These are phyloP conservation scores for Naganishia sp. DNA, from an alignment of 1,284 basidiomycete genomes.

Conservation along the genomic window DNA sequence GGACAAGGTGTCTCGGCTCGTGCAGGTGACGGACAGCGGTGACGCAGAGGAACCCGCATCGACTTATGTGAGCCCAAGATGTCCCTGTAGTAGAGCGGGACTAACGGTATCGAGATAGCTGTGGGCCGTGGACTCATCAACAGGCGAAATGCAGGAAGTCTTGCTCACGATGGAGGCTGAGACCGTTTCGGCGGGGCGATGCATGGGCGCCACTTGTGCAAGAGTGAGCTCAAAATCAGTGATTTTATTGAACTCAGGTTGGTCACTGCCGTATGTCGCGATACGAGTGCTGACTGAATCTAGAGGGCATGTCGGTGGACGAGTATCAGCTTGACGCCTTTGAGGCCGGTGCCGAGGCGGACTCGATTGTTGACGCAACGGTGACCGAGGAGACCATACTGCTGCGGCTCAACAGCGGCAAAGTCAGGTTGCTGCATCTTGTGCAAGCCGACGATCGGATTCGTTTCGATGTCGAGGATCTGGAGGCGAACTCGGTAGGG, in stretches of 20 bases:
- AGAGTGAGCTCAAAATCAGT: conserved; percentile 7
- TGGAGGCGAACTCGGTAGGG: not conserved
- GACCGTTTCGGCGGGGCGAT: conserved; percentile 6
- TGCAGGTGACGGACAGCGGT: conserved; percentile 1
- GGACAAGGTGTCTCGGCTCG: conserved; percentile 9
- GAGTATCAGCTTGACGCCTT: not conserved
- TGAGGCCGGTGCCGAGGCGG: not conserved
- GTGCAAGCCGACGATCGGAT: not conserved
- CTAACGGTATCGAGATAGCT: conserved; percentile 2
- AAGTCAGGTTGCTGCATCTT: conserved; percentile 3
- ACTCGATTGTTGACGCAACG: conserved; percentile 9
- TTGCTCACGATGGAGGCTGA: conserved; percentile 14
- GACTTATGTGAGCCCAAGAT: conserved; percentile 7
- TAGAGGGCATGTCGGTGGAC: conserved; percentile 4
- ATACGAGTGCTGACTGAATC: not conserved
- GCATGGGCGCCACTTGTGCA: not conserved
- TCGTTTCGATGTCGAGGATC: not conserved
- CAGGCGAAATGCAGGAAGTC: conserved; percentile 17
- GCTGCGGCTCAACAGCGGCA: conserved; percentile 11
- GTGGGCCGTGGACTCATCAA: conserved; percentile 12
- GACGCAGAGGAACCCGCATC: conserved; percentile 1
- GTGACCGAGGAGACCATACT: not conserved
- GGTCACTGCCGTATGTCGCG: not conserved
- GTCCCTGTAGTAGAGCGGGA: too few species aligned
- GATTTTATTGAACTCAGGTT: conserved; percentile 10